Percentiles rank a stretch among this genome's conserved stretches.
Conservation (phyloP, 139 green algal genomes). For the Chlorella sp. region DNA sequence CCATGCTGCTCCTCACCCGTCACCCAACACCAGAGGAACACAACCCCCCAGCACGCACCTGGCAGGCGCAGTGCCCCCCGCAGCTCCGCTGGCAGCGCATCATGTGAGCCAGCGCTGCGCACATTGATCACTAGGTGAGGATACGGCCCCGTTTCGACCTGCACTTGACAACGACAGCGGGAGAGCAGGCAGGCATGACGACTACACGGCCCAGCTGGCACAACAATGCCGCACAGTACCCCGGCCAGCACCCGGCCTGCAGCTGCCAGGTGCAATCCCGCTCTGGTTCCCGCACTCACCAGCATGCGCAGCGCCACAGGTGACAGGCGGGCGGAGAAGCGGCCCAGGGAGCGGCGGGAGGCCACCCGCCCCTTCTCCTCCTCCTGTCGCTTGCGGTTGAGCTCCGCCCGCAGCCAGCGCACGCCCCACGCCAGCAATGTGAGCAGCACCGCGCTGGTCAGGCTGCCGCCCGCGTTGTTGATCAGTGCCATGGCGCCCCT, state of each 20-base stretch:
- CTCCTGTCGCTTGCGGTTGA: slow-evolving; percentile 29
- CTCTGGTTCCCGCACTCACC: no score
- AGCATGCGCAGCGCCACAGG: slow-evolving; percentile 48
- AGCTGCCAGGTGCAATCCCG: no score
- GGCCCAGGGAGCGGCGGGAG: background rate
- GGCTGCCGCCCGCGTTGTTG: slow-evolving; percentile 67
- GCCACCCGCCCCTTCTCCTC: background rate
- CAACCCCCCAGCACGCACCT: background rate
- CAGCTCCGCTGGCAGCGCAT: slow-evolving; percentile 48
- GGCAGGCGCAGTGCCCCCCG: slow-evolving; percentile 38
- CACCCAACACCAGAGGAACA: no score
- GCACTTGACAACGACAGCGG: background rate
- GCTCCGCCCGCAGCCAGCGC: slow-evolving; percentile 53
- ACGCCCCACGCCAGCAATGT: slow-evolving; percentile 72
- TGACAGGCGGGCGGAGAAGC: slow-evolving; percentile 44
- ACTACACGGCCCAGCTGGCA: no score
- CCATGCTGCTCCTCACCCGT: no score
- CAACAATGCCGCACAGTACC: no score
- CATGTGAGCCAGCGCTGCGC: slow-evolving; percentile 10
- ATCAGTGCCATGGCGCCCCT: slow-evolving; percentile 49
- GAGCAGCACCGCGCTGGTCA: slow-evolving; percentile 65
- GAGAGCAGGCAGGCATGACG: background rate
- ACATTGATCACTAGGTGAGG: slow-evolving; percentile 53
- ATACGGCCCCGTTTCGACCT: slow-evolving; percentile 53
- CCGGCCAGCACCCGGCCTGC: no score